Percentiles rank a stretch among this genome's conserved stretches.
Conservation (phyloP, 192 early-diverging fungal genomes). For the Piromyces sp. region DNA sequence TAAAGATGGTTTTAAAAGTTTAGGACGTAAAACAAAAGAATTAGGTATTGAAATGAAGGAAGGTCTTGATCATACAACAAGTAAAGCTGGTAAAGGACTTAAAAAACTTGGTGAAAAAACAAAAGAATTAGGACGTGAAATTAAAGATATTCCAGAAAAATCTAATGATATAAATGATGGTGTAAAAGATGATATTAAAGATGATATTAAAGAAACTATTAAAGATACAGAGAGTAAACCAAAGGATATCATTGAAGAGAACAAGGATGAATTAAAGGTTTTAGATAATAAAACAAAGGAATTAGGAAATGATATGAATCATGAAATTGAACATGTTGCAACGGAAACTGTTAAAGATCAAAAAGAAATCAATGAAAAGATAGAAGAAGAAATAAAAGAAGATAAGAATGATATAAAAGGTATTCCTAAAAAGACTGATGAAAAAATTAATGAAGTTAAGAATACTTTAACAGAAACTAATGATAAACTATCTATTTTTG, state of each 20-base stretch:
- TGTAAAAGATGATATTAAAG: background rate
- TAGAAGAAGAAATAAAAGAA: background rate
- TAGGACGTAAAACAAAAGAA: background rate
- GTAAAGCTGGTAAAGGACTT: background rate
- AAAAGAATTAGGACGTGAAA: background rate
- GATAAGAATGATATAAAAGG: background rate
- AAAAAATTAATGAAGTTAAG: background rate
- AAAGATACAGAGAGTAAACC: background rate
- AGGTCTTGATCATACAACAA: background rate
- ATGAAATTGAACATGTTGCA: background rate
- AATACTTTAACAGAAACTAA: background rate
- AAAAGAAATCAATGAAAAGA: background rate
- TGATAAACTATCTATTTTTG: too few relatives aligned
- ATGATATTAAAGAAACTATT: background rate
- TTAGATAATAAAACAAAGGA: background rate
- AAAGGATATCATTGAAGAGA: background rate
- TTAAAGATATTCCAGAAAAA: background rate
- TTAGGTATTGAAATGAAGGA: background rate
- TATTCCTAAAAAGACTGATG: background rate
- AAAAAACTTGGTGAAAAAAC: too few relatives aligned
- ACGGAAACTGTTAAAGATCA: background rate
- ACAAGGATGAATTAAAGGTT: background rate
- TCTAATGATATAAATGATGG: too few relatives aligned
- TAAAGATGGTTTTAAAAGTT: background rate
- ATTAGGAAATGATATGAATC: background rate